These are phyloP conservation scores for Tricholoma sp. DNA, from an alignment of 768 basidiomycete species.

Conservation along the genomic window DNA sequence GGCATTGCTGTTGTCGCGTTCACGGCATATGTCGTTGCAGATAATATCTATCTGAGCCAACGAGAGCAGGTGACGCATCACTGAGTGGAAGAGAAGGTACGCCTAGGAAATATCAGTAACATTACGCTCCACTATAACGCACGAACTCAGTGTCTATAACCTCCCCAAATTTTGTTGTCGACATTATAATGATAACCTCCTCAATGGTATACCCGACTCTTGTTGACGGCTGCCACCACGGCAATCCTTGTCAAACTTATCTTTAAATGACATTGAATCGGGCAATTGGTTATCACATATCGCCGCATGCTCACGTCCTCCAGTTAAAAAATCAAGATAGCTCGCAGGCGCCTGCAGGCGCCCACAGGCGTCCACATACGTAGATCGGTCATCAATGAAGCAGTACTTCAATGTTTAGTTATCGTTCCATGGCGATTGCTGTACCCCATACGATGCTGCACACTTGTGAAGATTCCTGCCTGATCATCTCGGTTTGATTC, in stretches of 20 bases:
- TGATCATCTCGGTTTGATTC: not conserved
- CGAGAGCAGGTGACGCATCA: conserved; percentile 20
- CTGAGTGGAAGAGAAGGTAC: conserved; percentile 15
- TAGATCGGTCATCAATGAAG: not conserved
- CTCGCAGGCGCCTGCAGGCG: too few species aligned
- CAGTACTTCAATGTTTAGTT: not conserved
- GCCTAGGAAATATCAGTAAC: not conserved
- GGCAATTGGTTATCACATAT: too few species aligned
- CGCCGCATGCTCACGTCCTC: too few species aligned
- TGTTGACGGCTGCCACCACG: too few species aligned
- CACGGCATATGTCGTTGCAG: conserved; percentile 82
- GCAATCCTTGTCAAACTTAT: too few species aligned
- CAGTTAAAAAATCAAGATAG: too few species aligned
- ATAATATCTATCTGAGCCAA: conserved; percentile 58
- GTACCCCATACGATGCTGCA: not conserved
- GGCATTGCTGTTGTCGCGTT: conserved; percentile 92
- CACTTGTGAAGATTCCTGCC: not conserved
- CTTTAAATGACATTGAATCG: too few species aligned
- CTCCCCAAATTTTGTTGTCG: not conserved
- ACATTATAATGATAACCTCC: not conserved
- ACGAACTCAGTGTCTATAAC: not conserved
- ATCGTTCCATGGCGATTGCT: not conserved
- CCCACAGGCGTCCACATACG: too few species aligned
- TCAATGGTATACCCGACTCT: too few species aligned
- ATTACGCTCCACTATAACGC: not conserved